Evolutionary conservation across 2,329 filamentous ascomycete genomes (phyloP).

Genomic region (Septoria petroselini): DNA sequence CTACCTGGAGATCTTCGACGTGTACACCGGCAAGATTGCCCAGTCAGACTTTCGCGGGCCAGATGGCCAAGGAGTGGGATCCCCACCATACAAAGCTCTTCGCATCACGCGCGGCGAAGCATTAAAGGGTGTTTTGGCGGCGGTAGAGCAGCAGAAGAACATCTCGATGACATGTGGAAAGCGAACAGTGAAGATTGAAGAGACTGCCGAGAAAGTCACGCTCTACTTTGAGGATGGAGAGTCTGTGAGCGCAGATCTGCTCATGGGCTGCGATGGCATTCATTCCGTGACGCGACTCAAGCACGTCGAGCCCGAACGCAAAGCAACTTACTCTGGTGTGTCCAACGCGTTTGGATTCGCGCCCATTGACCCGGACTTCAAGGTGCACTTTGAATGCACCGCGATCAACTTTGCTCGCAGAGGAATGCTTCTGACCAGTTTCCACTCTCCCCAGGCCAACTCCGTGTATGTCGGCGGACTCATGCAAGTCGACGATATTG

Average conservation of each 20-base stretch:
- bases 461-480: conserved; percentile 46
- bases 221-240: conserved; percentile 40
- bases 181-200: conserved; percentile 43
- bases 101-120: conserved; percentile 46
- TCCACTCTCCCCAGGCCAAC: conserved; percentile 39
- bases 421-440: conserved; percentile 47
- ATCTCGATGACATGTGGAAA: conserved; percentile 46
- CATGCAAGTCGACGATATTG: conserved; percentile 46
- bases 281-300: conserved; percentile 43
- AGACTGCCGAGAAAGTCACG: conserved; percentile 38
- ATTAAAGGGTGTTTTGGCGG: conserved; percentile 44
- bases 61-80: conserved; percentile 45
- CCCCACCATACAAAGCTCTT: conserved; percentile 45
- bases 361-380: conserved; percentile 38
- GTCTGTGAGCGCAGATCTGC: conserved; percentile 35
- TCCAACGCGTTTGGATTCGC: conserved; percentile 49
- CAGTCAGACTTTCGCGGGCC: conserved; percentile 44
- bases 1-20: conserved; percentile 47
- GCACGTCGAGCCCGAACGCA: conserved; percentile 46
- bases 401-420: conserved; percentile 48
- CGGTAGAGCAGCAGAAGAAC: conserved; percentile 42
- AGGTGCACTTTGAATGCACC: conserved; percentile 43
- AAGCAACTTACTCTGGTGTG: conserved; percentile 45
- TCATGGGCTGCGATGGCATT: conserved; percentile 42
- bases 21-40: conserved; percentile 45